Evolutionary conservation across 257 asterid species (phyloP).

Genomic region (Fraxinus excelsior): DNA sequence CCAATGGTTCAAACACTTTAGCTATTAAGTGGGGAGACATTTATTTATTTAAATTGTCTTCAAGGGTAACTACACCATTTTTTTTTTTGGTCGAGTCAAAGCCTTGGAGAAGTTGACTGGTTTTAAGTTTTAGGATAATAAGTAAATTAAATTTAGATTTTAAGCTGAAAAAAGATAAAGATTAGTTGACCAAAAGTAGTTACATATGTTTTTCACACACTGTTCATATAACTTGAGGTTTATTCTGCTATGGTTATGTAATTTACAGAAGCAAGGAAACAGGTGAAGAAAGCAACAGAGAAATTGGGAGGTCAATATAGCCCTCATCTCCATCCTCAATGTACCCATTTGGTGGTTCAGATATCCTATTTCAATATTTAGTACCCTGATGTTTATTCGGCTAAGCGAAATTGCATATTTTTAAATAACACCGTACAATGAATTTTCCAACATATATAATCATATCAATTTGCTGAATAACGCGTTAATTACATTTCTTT

Average conservation of each 20-base stretch:
- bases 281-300: slow-evolving; percentile 95
- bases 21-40: too few relatives aligned
- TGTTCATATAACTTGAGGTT: neutral
- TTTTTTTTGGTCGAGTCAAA: slow-evolving; percentile 10
- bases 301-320: slow-evolving; percentile 94
- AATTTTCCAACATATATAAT: slow-evolving; percentile 1
- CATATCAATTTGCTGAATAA: neutral
- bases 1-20: too few relatives aligned
- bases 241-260: slow-evolving; percentile 21
- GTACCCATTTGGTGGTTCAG: slow-evolving; percentile 99
- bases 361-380: slow-evolving; percentile 64
- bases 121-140: slow-evolving; percentile 1
- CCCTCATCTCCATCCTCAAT: slow-evolving; percentile 86
- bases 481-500: slow-evolving; percentile 8
- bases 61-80: too few relatives aligned
- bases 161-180: slow-evolving; percentile 2
- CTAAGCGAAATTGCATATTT: neutral
- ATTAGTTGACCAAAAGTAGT: too few relatives aligned
- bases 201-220: neutral
- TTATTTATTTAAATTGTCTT: too few relatives aligned
- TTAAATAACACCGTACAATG: neutral
- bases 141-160: neutral
- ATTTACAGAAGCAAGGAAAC: slow-evolving; percentile 83
- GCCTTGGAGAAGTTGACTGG: neutral
- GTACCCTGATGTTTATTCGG: slow-evolving; percentile 17